These are phyloP conservation scores for Clitopilus hobsonii DNA, from an alignment of 768 basidiomycete genomes.

Conservation along the genomic window DNA sequence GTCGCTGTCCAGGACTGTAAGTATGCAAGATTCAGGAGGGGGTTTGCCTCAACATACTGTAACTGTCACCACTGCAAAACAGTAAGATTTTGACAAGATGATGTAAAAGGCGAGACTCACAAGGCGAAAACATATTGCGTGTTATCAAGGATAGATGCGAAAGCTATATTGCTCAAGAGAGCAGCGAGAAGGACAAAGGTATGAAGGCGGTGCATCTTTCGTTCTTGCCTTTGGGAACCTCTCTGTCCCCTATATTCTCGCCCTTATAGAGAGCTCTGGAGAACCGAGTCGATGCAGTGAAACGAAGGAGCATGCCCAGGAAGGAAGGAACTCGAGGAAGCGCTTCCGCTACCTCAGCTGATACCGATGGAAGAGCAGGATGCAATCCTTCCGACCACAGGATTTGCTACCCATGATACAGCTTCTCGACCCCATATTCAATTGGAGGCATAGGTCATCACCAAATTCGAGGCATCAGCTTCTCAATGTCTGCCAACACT, in stretches of 20 bases:
- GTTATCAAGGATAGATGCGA: constrained; percentile 8
- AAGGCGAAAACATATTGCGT: constrained; percentile 12
- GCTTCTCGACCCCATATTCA: too few relatives aligned
- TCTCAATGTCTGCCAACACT: too few relatives aligned
- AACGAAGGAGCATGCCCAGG: neutral
- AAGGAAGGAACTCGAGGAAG: neutral
- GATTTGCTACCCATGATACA: too few relatives aligned
- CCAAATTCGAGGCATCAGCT: too few relatives aligned
- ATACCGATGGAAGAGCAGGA: too few relatives aligned
- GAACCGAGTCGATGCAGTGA: neutral
- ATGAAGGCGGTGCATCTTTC: neutral
- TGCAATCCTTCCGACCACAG: too few relatives aligned
- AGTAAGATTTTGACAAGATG: neutral
- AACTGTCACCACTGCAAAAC: constrained; percentile 13
- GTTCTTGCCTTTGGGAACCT: neutral
- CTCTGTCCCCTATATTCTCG: neutral
- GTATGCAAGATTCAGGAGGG: too few relatives aligned
- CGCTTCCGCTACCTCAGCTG: neutral
- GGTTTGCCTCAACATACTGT: too few relatives aligned
- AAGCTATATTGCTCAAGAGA: neutral
- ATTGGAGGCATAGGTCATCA: too few relatives aligned
- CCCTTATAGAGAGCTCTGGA: neutral
- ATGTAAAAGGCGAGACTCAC: constrained; percentile 2
- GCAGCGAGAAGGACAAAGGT: neutral
- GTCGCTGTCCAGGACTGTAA: too few relatives aligned